Evolutionary conservation across 176 grass and related monocot species (phyloP).

Genomic region (Oryza nivara): DNA sequence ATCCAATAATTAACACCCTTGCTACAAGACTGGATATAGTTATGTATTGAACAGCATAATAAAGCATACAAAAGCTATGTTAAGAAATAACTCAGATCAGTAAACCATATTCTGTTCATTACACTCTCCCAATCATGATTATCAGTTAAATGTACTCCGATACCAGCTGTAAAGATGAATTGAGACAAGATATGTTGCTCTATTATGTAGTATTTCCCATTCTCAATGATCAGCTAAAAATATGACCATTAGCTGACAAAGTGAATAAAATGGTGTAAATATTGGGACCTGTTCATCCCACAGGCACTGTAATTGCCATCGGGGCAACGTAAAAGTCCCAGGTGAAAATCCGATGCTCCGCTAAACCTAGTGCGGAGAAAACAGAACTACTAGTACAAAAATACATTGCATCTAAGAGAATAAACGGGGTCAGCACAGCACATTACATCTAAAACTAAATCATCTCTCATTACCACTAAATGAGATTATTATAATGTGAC

Average conservation of each 20-base stretch:
- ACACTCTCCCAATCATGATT: not conserved
- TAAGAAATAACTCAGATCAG: not conserved
- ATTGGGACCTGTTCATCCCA: slow-evolving; percentile 33
- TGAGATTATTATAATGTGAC: not conserved
- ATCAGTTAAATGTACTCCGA: not conserved
- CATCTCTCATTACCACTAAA: not conserved
- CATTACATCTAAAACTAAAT: not conserved
- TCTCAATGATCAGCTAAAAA: slow-evolving; percentile 51
- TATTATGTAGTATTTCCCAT: slow-evolving; percentile 38
- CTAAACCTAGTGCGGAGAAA: not conserved
- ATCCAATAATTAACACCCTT: not conserved
- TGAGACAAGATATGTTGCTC: not conserved
- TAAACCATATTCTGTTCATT: not conserved
- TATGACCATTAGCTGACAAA: slow-evolving; percentile 47
- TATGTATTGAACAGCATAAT: not conserved
- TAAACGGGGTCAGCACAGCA: not conserved
- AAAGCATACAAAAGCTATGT: not conserved
- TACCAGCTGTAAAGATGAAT: not conserved
- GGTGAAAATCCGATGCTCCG: not conserved
- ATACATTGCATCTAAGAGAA: not conserved
- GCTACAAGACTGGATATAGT: not conserved
- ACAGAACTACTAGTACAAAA: not conserved
- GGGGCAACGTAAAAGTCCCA: slow-evolving; percentile 45
- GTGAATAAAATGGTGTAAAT: slow-evolving; percentile 33
- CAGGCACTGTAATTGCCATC: slow-evolving; percentile 38